Percentiles rank a stretch among this genome's conserved stretches.
Evolutionary conservation across 257 asterid species (phyloP).

Genomic region (Leptodermis oblonga): DNA sequence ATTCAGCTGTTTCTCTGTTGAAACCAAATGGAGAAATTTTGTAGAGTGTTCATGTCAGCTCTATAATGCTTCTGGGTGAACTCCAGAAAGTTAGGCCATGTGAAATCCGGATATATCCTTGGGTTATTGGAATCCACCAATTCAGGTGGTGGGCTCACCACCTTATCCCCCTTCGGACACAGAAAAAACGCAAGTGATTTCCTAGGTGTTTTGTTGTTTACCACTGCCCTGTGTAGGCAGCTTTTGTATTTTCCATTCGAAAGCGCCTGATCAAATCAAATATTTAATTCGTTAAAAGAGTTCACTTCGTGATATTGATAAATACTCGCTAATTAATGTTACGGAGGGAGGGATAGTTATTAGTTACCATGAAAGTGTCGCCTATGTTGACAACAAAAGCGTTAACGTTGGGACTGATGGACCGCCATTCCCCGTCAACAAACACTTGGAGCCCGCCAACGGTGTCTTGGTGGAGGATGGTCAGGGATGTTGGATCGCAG

Average conservation of each 20-base stretch:
- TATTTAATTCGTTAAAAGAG: background rate
- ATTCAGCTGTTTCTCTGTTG: conserved; percentile 26
- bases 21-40: conserved; percentile 61
- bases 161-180: conserved; percentile 76
- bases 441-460: conserved; percentile 85
- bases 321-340: no score
- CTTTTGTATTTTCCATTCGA: conserved; percentile 88
- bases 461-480: conserved; percentile 88
- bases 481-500: conserved; percentile 89
- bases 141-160: conserved; percentile 78
- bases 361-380: conserved; percentile 85
- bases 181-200: conserved; percentile 90
- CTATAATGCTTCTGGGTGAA: conserved; percentile 89
- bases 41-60: conserved; percentile 89
- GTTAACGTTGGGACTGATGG: conserved; percentile 48
- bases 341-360: background rate
- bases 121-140: conserved; percentile 73
- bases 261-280: conserved; percentile 48
- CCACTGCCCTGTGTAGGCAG: conserved; percentile 93
- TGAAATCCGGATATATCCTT: conserved; percentile 73
- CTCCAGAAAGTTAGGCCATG: conserved; percentile 65
- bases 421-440: conserved; percentile 69
- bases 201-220: conserved; percentile 65
- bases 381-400: conserved; percentile 94
- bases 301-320: no score